These are phyloP conservation scores for Cystobasidiaceae sp. DNA, from an alignment of 1,284 basidiomycete genomes.

Conservation along the genomic window DNA sequence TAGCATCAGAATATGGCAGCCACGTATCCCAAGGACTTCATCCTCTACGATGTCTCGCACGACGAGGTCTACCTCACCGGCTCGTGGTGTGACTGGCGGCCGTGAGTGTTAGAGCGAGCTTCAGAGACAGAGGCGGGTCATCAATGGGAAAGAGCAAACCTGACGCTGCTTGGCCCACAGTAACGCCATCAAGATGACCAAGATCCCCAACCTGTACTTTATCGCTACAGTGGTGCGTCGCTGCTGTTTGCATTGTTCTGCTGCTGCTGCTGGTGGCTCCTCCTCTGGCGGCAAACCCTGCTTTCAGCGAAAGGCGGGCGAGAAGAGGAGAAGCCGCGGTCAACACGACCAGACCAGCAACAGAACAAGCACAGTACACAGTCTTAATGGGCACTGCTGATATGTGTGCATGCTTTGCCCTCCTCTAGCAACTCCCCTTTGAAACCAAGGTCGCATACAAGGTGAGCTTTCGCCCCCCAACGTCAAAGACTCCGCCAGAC, in stretches of 20 bases:
- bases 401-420: background rate
- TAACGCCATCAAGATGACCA: conserved; percentile 26
- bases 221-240: conserved; percentile 28
- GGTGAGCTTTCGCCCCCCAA: too few species aligned
- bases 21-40: conserved; percentile 16
- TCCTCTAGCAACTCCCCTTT: conserved; percentile 17
- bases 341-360: too few species aligned
- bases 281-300: too few species aligned
- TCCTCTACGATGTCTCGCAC: conserved; percentile 25
- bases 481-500: too few species aligned
- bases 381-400: too few species aligned
- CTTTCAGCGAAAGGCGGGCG: too few species aligned
- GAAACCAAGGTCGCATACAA: conserved; percentile 27
- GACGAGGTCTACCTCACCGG: conserved; percentile 26
- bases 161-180: background rate
- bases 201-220: conserved; percentile 30
- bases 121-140: too few species aligned
- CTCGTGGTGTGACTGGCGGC: conserved; percentile 29
- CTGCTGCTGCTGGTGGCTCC: background rate
- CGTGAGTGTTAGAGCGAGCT: too few species aligned
- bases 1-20: background rate
- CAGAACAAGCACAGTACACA: background rate
- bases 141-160: too few species aligned
- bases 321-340: too few species aligned
- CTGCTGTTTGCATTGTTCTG: background rate